Evolutionary conservation across 139 green algal genomes (phyloP), one percentile per base, ranked within the genome.

Genomic region (Pleodorina starrii): DNA sequence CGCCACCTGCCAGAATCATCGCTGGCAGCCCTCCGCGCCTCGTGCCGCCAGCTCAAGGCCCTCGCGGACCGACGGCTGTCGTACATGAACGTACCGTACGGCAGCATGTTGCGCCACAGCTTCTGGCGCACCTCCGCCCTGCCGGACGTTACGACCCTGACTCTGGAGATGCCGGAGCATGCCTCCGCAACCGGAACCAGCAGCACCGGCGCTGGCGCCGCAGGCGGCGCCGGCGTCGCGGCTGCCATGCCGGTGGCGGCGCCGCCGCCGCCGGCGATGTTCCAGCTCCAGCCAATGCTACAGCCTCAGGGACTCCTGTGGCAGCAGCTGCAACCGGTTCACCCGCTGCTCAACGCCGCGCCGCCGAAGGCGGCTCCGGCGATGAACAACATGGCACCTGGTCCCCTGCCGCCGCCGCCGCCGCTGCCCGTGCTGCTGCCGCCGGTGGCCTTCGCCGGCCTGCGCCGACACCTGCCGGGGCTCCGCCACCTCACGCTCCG

Each of bases 1-100:
- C 40, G 23, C 60, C 40, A 75, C 81, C 42, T 66, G 7, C 19
- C 63, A 27, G 5, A 27, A 5, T 14, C 60, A 10, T 35, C 57
- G 1, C 63, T 87, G 5, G 16, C 29, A 2, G 42, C 60, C 12
- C 29, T 87, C 11, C 81, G 81, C 17, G 40, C 60, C 40, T 57
- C 60, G 1, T 87, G 81, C 81, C 63, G 60, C 43, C 42, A 44
- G n/a, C 81, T 87, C n/a, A 87, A 87, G 44, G 29, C 12, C 0
- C 19, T 77, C 0, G 60, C 19, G 23, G 60, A 77, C 54, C 36
- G 9, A 19, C 54, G 54, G n/a, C 32, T 69, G 17, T 19, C 76
- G 3, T 46, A 54, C 17, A 14, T 69, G 14, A 38, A 4, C 16
- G n/a, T 84, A 27, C 76, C 76, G n/a, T 84, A 71, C 76, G 76